Conservation (phyloP, 2,329 filamentous ascomycete species). For the Phoma sp. region DNA sequence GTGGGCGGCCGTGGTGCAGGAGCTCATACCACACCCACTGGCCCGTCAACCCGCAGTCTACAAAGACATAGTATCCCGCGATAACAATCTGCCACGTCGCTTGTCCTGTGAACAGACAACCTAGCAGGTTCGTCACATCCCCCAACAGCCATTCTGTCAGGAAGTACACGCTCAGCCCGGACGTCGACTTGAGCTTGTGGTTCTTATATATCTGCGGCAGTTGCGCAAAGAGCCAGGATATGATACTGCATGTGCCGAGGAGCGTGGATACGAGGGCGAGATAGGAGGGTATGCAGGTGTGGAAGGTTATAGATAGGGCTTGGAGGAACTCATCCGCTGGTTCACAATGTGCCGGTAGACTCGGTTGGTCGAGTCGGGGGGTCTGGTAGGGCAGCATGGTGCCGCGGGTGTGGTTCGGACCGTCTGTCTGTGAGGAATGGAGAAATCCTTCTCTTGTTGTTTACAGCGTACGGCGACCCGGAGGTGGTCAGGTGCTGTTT, state of each 20-base stretch:
- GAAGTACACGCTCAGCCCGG: slow-evolving; percentile 70
- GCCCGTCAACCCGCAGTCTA: slow-evolving; percentile 66
- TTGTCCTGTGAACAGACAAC: slow-evolving; percentile 68
- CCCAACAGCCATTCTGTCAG: slow-evolving; percentile 70
- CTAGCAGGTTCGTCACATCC: slow-evolving; percentile 67
- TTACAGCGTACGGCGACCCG: neutral
- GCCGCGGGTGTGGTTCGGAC: slow-evolving; percentile 1
- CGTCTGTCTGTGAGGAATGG: slow-evolving; percentile 12
- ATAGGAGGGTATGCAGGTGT: slow-evolving; percentile 68
- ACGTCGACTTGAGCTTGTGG: slow-evolving; percentile 67
- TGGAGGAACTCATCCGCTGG: slow-evolving; percentile 65
- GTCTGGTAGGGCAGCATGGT: slow-evolving; percentile 45
- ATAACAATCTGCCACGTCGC: slow-evolving; percentile 71
- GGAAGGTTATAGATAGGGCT: slow-evolving; percentile 63
- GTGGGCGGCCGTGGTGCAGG: slow-evolving; percentile 57
- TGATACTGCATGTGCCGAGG: slow-evolving; percentile 67
- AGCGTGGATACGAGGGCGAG: slow-evolving; percentile 67
- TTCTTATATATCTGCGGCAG: slow-evolving; percentile 75
- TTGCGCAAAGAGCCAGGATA: slow-evolving; percentile 73
- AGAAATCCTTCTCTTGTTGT: slow-evolving; percentile 9
- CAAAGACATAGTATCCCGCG: slow-evolving; percentile 69
- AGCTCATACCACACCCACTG: slow-evolving; percentile 73
- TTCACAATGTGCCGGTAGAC: slow-evolving; percentile 65
- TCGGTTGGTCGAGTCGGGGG: slow-evolving; percentile 43
- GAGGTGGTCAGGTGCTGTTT: slow-evolving; percentile 35